A percentile compares a stretch with the other conserved stretches of the same genome.
These are phyloP conservation scores for Trametes cubensis DNA, from an alignment of 768 basidiomycete species.

Conservation along the genomic window DNA sequence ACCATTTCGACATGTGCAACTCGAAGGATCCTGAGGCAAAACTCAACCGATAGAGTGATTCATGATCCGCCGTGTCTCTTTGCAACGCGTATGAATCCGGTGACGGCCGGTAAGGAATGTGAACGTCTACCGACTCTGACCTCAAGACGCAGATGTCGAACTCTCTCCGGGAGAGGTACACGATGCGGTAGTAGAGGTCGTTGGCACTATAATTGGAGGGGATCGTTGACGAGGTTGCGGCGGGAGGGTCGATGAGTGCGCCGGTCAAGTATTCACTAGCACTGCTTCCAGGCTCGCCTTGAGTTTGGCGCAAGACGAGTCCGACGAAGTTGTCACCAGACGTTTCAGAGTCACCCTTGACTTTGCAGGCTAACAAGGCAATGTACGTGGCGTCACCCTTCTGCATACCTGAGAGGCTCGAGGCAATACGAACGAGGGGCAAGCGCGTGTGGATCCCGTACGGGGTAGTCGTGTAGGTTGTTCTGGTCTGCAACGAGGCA, in stretches of 20 bases:
- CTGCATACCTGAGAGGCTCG: not conserved
- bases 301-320: slow-evolving; percentile 3
- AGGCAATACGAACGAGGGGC: not conserved
- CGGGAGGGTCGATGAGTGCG: not conserved
- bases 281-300: too few relatives aligned
- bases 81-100: not conserved
- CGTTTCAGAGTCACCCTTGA: not conserved
- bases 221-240: too few relatives aligned
- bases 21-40: not conserved
- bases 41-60: not conserved
- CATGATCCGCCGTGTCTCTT: not conserved
- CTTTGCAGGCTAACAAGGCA: slow-evolving; percentile 12
- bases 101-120: not conserved
- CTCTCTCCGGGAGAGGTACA: not conserved
- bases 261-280: slow-evolving; percentile 8
- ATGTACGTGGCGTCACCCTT: slow-evolving; percentile 1
- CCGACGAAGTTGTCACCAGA: not conserved
- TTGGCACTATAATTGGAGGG: too few relatives aligned
- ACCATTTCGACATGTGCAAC: not conserved
- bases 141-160: not conserved
- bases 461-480: slow-evolving; percentile 7
- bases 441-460: slow-evolving; percentile 13
- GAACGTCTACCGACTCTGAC: not conserved
- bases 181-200: not conserved
- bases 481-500: not conserved